Evolutionary conservation across 495 filamentous ascomycete genomes (phyloP).

Genomic region (Lasiosphaeriaceae sp.): DNA sequence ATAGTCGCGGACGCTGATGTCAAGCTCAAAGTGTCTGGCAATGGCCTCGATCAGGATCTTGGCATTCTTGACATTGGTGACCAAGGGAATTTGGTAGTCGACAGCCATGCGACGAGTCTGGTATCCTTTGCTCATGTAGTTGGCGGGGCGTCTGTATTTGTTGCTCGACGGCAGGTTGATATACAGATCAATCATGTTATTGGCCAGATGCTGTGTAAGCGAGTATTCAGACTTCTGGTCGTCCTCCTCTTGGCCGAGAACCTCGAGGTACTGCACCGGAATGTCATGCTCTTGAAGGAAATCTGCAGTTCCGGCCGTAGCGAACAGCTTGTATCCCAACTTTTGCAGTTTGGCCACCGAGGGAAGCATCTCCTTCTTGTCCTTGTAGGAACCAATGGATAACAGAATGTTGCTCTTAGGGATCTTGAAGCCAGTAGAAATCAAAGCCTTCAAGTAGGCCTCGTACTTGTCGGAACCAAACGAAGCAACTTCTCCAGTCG

Average conservation of each 20-base stretch:
- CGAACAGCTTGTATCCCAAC: slow-evolving; percentile 90
- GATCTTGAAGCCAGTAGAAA: slow-evolving; percentile 95
- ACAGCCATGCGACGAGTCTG: slow-evolving; percentile 95
- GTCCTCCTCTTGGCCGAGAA: slow-evolving; percentile 61
- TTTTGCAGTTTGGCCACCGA: slow-evolving; percentile 84
- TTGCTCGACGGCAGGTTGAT: slow-evolving; percentile 99
- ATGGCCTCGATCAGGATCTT: slow-evolving; percentile 96
- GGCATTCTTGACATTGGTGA: slow-evolving; percentile 98
- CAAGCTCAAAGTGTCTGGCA: slow-evolving; percentile 77
- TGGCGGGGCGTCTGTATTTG: slow-evolving; percentile 88
- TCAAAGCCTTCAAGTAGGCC: slow-evolving; percentile 90
- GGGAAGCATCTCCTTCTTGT: slow-evolving; percentile 94
- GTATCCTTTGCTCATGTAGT: slow-evolving; percentile 98
- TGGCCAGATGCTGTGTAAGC: slow-evolving; percentile 88
- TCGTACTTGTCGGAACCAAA: slow-evolving; percentile 96
- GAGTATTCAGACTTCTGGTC: slow-evolving; percentile 95
- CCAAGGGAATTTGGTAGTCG: slow-evolving; percentile 94
- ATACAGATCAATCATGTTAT: slow-evolving; percentile 96
- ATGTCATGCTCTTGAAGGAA: slow-evolving; percentile 90
- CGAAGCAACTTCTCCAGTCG: slow-evolving; percentile 95
- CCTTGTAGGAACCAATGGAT: slow-evolving; percentile 95
- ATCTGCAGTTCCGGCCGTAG: slow-evolving; percentile 92
- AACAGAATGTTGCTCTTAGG: slow-evolving; percentile 94
- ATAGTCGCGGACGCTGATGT: slow-evolving; percentile 78
- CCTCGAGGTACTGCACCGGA: slow-evolving; percentile 85